Conservation (phyloP, 2,329 filamentous ascomycete species). For the Pleurostoma richardsiae region DNA sequence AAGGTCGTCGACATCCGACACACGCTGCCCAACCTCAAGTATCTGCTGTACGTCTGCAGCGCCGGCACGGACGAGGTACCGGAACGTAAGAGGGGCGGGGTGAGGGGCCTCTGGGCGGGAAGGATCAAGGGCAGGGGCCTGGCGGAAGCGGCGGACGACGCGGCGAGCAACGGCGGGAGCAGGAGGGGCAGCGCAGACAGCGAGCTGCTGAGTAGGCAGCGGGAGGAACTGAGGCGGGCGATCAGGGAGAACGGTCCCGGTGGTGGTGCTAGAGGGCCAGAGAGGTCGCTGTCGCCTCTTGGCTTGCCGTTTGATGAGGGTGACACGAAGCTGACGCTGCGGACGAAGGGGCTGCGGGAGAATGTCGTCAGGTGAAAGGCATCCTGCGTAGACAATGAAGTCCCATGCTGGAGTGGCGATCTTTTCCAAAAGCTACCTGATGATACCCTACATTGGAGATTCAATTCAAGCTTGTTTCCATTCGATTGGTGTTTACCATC, state of each 20-base stretch:
- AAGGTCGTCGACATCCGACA: slow-evolving; percentile 86
- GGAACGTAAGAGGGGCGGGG: slow-evolving; percentile 55
- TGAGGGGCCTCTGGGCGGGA: slow-evolving; percentile 52
- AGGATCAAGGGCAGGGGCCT: slow-evolving; percentile 30
- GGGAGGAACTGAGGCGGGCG: slow-evolving; percentile 34
- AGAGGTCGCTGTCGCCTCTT: slow-evolving; percentile 12
- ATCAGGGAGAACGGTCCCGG: slow-evolving; percentile 19
- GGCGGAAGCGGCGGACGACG: slow-evolving; percentile 26
- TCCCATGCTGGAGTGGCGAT: too few species aligned
- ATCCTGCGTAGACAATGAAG: too few species aligned
- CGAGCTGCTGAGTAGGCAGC: slow-evolving; percentile 29
- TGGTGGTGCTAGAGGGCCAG: slow-evolving; percentile 8
- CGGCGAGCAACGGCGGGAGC: slow-evolving; percentile 31
- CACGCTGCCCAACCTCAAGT: slow-evolving; percentile 89
- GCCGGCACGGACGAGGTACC: slow-evolving; percentile 65
- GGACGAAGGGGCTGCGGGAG: slow-evolving; percentile 53
- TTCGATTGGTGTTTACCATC: too few species aligned
- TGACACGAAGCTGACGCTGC: slow-evolving; percentile 41
- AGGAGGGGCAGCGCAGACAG: slow-evolving; percentile 39
- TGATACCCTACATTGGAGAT: too few species aligned
- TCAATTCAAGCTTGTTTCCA: too few species aligned
- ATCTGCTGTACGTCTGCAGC: slow-evolving; percentile 83
- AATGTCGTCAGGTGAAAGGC: slow-evolving; percentile 22
- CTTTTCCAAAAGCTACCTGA: too few species aligned
- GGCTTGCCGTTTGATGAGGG: slow-evolving; percentile 40